Percentiles rank a stretch among this genome's conserved stretches.
These are phyloP conservation scores for Mycena amicta DNA, from an alignment of 768 basidiomycete species.

Conservation along the genomic window DNA sequence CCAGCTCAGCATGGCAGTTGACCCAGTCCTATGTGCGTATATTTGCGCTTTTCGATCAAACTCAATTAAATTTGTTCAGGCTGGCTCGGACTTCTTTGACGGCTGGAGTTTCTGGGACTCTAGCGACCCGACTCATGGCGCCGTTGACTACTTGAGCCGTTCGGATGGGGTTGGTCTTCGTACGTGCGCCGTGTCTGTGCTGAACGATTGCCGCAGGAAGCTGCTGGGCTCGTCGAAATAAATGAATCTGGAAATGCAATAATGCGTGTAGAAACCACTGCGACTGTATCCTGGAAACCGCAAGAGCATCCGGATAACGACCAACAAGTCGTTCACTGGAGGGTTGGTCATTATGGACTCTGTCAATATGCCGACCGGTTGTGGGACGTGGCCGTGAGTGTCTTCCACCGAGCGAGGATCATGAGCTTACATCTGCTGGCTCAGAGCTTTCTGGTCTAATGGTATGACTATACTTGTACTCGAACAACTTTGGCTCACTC, in stretches of 20 bases:
- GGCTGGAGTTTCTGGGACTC: constrained; percentile 75
- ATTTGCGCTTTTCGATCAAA: constrained; percentile 5
- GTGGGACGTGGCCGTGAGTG: constrained; percentile 57
- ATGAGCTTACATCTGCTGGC: too few relatives aligned
- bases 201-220: constrained; percentile 39
- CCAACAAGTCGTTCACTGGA: constrained; percentile 51
- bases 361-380: constrained; percentile 73
- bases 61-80: constrained; percentile 34
- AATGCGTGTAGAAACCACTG: constrained; percentile 89
- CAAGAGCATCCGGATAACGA: constrained; percentile 78
- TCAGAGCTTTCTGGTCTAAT: constrained; percentile 37
- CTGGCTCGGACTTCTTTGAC: constrained; percentile 77
- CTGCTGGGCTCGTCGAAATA: constrained; percentile 62
- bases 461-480: too few relatives aligned
- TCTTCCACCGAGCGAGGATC: neutral
- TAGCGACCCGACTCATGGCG: constrained; percentile 75
- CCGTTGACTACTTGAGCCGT: constrained; percentile 69
- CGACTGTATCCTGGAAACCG: constrained; percentile 67
- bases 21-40: constrained; percentile 57
- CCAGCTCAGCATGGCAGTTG: constrained; percentile 61
- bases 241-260: constrained; percentile 76
- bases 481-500: too few relatives aligned
- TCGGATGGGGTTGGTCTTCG: constrained; percentile 53
- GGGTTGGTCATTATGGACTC: constrained; percentile 67
- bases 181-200: neutral